These are phyloP conservation scores for Diplodia corticola DNA, from an alignment of 2,329 filamentous ascomycete genomes.

Conservation along the genomic window DNA sequence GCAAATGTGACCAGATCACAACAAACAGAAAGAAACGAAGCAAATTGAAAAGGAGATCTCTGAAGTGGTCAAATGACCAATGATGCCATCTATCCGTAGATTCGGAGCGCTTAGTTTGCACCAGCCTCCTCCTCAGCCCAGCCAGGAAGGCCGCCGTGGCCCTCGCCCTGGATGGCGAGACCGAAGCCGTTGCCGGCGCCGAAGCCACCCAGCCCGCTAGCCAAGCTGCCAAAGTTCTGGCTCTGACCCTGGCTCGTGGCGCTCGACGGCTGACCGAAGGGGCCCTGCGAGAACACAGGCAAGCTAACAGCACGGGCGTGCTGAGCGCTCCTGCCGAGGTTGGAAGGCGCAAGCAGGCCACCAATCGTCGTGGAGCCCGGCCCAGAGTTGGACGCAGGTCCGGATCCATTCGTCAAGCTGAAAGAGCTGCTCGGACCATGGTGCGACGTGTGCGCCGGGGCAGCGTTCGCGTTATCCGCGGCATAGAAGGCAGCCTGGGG, in stretches of 20 bases:
- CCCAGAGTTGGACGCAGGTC: slow-evolving; percentile 32
- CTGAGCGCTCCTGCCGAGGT: slow-evolving; percentile 57
- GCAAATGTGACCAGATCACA: slow-evolving; percentile 18
- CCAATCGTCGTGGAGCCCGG: slow-evolving; percentile 69
- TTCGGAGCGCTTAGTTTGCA: slow-evolving; percentile 45
- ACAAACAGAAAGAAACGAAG: slow-evolving; percentile 20
- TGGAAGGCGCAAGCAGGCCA: slow-evolving; percentile 73
- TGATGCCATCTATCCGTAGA: not conserved
- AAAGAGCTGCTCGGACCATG: slow-evolving; percentile 55
- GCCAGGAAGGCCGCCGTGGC: slow-evolving; percentile 53
- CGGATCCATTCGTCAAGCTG: slow-evolving; percentile 43
- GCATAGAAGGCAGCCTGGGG: slow-evolving; percentile 83
- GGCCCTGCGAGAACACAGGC: slow-evolving; percentile 67
- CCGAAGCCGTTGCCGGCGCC: slow-evolving; percentile 58
- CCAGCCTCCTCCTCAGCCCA: slow-evolving; percentile 66
- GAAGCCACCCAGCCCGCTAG: slow-evolving; percentile 59
- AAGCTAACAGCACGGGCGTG: slow-evolving; percentile 86
- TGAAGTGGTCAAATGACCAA: slow-evolving; percentile 10
- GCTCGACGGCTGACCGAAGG: slow-evolving; percentile 49
- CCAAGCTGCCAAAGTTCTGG: slow-evolving; percentile 59
- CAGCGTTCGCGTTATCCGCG: slow-evolving; percentile 47
- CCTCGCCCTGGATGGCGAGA: slow-evolving; percentile 59
- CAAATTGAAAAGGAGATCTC: slow-evolving; percentile 3
- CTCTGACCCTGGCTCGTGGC: slow-evolving; percentile 38
- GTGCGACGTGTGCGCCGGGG: slow-evolving; percentile 56